Conservation (phyloP, 2,329 filamentous ascomycete species). For the Tolypocladium cylindrosporum region DNA sequence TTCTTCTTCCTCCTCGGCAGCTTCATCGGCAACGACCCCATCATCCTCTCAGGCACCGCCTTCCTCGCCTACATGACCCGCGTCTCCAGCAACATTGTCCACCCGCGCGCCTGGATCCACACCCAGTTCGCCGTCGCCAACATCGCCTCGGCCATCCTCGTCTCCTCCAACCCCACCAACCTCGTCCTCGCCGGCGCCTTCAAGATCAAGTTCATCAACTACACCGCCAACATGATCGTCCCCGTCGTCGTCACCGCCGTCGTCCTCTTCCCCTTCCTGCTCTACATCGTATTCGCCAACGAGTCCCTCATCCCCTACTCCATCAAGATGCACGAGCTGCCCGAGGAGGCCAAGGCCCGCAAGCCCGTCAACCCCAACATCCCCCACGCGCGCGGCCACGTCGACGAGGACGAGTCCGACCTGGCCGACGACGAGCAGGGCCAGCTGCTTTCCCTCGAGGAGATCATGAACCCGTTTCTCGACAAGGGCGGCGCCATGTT, state of each 20-base stretch:
- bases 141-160: constrained; percentile 64
- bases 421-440: constrained; percentile 36
- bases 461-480: constrained; percentile 67
- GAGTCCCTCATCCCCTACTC: constrained; percentile 52
- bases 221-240: constrained; percentile 70
- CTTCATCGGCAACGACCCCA: constrained; percentile 67
- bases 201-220: constrained; percentile 59
- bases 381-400: constrained; percentile 47
- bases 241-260: constrained; percentile 60
- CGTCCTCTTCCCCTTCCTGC: constrained; percentile 57
- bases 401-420: constrained; percentile 38
- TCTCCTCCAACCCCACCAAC: constrained; percentile 71
- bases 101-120: constrained; percentile 64
- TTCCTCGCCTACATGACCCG: constrained; percentile 71
- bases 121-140: constrained; percentile 65
- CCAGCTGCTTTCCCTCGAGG: constrained; percentile 52
- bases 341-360: constrained; percentile 42
- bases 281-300: constrained; percentile 59
- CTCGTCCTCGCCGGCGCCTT: constrained; percentile 66
- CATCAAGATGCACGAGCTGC: constrained; percentile 60
- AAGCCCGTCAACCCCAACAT: constrained; percentile 65
- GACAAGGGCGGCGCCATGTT: constrained; percentile 57
- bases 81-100: constrained; percentile 61
- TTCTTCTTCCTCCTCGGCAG: constrained; percentile 61
- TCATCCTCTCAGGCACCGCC: constrained; percentile 64